Conservation (phyloP, 1,284 basidiomycete species). For the Melampsora abietis-canadensis region DNA sequence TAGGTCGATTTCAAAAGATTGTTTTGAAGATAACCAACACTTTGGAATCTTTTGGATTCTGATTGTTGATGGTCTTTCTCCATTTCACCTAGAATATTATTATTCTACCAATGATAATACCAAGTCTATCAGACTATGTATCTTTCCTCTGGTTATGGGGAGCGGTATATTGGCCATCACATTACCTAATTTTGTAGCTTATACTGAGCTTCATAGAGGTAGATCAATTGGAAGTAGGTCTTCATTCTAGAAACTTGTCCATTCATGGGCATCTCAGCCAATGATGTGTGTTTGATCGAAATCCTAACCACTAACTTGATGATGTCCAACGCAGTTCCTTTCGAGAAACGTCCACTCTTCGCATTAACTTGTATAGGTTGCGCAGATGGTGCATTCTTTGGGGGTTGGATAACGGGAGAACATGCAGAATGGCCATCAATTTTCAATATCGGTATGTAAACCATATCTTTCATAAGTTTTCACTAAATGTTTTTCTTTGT, state of each 20-base stretch:
- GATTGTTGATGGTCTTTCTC: too few relatives aligned
- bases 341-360: neutral
- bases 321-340: neutral
- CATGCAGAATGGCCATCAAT: neutral
- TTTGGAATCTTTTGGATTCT: too few relatives aligned
- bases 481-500: neutral
- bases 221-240: neutral
- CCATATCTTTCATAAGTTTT: neutral
- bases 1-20: neutral
- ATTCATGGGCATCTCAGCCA: neutral
- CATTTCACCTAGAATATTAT: neutral
- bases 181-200: slow-evolving; percentile 1
- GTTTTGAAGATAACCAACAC: too few relatives aligned
- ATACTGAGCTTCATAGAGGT: neutral
- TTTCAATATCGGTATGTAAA: neutral
- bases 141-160: neutral
- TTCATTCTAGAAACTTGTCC: neutral
- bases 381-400: neutral
- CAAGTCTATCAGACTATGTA: neutral
- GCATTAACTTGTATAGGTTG: neutral
- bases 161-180: neutral
- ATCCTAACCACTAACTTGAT: too few relatives aligned
- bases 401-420: neutral
- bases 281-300: too few relatives aligned
- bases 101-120: neutral